Percentiles rank a stretch among this genome's conserved stretches.
phyloP scores from a whole-genome alignment of 345 rosid genomes.

The Eucalyptus sp. region DNA sequence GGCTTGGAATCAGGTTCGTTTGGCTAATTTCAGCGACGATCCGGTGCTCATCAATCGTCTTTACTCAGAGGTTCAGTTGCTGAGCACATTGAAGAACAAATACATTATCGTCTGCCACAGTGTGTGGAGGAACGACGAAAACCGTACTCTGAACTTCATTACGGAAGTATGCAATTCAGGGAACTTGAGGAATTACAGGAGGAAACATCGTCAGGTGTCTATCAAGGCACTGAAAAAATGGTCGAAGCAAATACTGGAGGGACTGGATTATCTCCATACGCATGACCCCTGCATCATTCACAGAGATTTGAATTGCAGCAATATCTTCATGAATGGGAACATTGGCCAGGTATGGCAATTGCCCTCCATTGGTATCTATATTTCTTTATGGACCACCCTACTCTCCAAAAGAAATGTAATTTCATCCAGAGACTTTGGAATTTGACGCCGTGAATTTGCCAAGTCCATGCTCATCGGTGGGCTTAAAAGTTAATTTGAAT shows the following conservation, averaged over 20 bases:
- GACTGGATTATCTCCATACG: slow-evolving; percentile 50
- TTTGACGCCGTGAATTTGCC: not conserved
- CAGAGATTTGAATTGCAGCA: slow-evolving; percentile 60
- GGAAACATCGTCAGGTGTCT: slow-evolving; percentile 60
- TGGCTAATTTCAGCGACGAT: slow-evolving; percentile 35
- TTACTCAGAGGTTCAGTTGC: slow-evolving; percentile 49
- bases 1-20: slow-evolving; percentile 65
- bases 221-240: slow-evolving; percentile 63
- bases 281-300: slow-evolving; percentile 68
- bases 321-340: slow-evolving; percentile 62
- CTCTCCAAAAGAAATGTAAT: not conserved
- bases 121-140: slow-evolving; percentile 43
- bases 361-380: not conserved
- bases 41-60: slow-evolving; percentile 39
- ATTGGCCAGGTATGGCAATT: slow-evolving; percentile 32
- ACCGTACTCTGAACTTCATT: slow-evolving; percentile 42
- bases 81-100: slow-evolving; percentile 41
- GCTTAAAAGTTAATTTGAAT: not conserved
- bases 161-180: slow-evolving; percentile 71
- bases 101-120: slow-evolving; percentile 51
- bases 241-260: slow-evolving; percentile 57
- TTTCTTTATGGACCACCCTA: not conserved
- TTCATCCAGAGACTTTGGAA: not conserved
- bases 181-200: slow-evolving; percentile 48
- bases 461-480: not conserved